Conservation (phyloP, 2,329 filamentous ascomycete genomes). For the Aspergillus ibericus region DNA sequence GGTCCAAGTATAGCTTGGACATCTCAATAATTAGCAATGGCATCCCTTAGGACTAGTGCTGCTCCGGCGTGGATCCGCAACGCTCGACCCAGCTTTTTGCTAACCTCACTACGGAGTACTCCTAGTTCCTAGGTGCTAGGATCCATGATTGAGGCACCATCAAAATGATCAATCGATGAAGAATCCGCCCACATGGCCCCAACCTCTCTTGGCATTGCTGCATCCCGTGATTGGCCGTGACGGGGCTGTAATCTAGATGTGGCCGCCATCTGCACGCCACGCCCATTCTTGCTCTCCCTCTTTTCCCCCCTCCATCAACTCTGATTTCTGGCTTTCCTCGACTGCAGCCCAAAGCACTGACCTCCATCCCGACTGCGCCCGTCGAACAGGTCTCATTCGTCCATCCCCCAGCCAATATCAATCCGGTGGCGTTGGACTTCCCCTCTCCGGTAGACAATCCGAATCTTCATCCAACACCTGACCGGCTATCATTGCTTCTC, state of each 20-base stretch:
- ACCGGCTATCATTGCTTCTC: constrained; percentile 8
- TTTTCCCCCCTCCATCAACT: neutral
- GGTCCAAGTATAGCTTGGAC: neutral
- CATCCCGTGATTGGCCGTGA: neutral
- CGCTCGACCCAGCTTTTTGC: neutral
- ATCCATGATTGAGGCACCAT: neutral
- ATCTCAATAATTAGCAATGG: neutral
- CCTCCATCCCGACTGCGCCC: constrained; percentile 27
- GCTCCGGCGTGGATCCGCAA: neutral
- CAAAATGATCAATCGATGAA: neutral
- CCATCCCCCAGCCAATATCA: neutral
- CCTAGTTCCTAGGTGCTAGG: too few relatives aligned
- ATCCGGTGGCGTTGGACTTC: constrained; percentile 1
- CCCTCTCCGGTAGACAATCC: neutral
- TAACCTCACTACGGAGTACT: too few relatives aligned
- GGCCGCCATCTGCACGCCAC: constrained; percentile 17
- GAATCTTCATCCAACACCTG: constrained; percentile 1
- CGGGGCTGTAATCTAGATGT: constrained; percentile 23
- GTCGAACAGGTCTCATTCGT: constrained; percentile 33
- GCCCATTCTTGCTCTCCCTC: neutral
- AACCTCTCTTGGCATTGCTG: neutral
- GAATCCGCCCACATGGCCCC: constrained; percentile 3
- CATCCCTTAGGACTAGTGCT: too few relatives aligned
- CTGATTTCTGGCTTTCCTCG: too few relatives aligned
- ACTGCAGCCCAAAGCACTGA: constrained; percentile 5